These are phyloP conservation scores for Aspergillus ochraceoroseus DNA, from an alignment of 2,329 filamentous ascomycete species.

Conservation along the genomic window DNA sequence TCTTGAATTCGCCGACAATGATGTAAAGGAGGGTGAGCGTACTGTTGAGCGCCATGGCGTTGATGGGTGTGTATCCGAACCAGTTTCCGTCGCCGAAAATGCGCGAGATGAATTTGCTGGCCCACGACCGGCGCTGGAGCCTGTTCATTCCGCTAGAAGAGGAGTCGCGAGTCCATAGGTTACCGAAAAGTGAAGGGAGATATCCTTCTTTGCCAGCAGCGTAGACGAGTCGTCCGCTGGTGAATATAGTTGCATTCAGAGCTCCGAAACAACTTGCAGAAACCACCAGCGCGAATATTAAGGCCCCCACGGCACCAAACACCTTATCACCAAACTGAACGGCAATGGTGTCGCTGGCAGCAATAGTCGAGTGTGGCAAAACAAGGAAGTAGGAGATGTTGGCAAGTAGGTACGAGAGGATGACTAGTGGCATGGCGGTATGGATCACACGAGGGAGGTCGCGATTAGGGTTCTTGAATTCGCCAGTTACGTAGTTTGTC, in stretches of 20 bases:
- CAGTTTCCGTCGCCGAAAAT: slow-evolving; percentile 70
- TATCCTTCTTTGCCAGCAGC: slow-evolving; percentile 94
- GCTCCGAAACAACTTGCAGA: slow-evolving; percentile 90
- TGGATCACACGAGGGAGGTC: slow-evolving; percentile 94
- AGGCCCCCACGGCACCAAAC: slow-evolving; percentile 75
- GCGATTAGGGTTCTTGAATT: slow-evolving; percentile 85
- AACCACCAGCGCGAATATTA: slow-evolving; percentile 83
- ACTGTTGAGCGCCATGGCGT: slow-evolving; percentile 79
- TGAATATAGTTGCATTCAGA: slow-evolving; percentile 91
- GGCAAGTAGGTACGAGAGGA: slow-evolving; percentile 80
- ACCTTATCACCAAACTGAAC: slow-evolving; percentile 88
- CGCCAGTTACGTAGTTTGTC: slow-evolving; percentile 97
- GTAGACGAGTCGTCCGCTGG: slow-evolving; percentile 85
- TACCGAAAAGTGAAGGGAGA: slow-evolving; percentile 75
- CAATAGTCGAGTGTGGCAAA: slow-evolving; percentile 72
- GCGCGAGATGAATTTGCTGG: slow-evolving; percentile 55
- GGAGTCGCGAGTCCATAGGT: slow-evolving; percentile 62
- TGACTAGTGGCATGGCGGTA: slow-evolving; percentile 91
- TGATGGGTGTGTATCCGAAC: slow-evolving; percentile 89
- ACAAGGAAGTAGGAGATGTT: slow-evolving; percentile 95
- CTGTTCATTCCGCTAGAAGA: slow-evolving; percentile 30
- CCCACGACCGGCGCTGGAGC: slow-evolving; percentile 49
- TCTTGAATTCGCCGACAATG: slow-evolving; percentile 80
- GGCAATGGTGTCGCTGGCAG: slow-evolving; percentile 88
- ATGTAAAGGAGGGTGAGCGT: slow-evolving; percentile 71